A percentile compares a stretch with the other conserved stretches of the same genome.
Conservation (phyloP, 2,329 filamentous ascomycete species). For the Colletotrichum phormii region DNA sequence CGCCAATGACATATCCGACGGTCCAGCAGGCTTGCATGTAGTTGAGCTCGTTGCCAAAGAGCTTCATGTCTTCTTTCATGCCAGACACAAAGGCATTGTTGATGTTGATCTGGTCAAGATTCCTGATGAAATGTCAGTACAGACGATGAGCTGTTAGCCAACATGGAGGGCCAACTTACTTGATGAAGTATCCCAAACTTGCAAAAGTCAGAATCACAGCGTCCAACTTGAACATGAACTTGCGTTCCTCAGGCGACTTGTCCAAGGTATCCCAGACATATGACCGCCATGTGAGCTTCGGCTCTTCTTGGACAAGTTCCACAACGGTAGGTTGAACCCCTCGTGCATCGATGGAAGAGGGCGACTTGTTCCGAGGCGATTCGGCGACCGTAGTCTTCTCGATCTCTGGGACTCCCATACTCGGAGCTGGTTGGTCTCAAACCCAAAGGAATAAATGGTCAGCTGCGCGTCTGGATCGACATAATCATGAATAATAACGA, state of each 20-base stretch:
- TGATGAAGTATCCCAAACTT: constrained; percentile 42
- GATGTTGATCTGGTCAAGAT: constrained; percentile 47
- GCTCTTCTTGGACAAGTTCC: constrained; percentile 42
- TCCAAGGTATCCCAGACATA: constrained; percentile 63
- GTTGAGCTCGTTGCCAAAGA: constrained; percentile 44
- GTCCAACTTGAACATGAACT: constrained; percentile 57
- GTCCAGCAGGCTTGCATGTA: constrained; percentile 44
- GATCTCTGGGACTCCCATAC: constrained; percentile 21
- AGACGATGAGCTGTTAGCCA: not conserved
- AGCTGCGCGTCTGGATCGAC: not conserved
- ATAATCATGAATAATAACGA: not conserved
- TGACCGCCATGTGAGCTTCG: constrained; percentile 56
- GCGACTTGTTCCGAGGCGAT: constrained; percentile 25
- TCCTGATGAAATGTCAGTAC: not conserved
- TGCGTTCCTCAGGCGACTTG: constrained; percentile 53
- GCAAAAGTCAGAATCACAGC: constrained; percentile 52
- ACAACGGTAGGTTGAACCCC: not conserved
- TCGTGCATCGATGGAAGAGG: not conserved
- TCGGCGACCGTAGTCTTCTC: constrained; percentile 7
- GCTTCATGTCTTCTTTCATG: constrained; percentile 42
- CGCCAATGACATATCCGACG: constrained; percentile 43
- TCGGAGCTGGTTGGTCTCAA: not conserved
- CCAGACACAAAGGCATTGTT: constrained; percentile 49
- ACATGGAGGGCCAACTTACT: constrained; percentile 26
- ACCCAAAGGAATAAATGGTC: not conserved